These are phyloP conservation scores for Tricholoma sp. DNA, from an alignment of 768 basidiomycete genomes.

Conservation along the genomic window DNA sequence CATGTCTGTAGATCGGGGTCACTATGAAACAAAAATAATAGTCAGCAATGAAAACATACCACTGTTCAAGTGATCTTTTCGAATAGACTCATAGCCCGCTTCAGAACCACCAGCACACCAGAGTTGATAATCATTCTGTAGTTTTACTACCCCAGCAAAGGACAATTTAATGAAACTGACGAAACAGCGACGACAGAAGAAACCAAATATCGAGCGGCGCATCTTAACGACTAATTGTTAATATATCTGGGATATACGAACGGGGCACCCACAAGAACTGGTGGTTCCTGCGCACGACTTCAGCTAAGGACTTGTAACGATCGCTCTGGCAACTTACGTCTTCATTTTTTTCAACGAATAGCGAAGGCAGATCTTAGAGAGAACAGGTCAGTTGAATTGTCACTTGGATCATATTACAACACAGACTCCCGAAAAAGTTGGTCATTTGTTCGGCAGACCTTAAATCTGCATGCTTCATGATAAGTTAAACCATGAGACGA, in stretches of 20 bases:
- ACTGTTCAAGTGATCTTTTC: constrained; percentile 49
- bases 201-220: constrained; percentile 76
- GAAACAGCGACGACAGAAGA: constrained; percentile 73
- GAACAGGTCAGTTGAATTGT: not conserved
- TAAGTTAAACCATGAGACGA: not conserved
- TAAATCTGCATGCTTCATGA: constrained; percentile 42
- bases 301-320: not conserved
- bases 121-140: constrained; percentile 60
- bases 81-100: constrained; percentile 43
- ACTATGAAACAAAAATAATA: not conserved
- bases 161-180: constrained; percentile 74
- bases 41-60: constrained; percentile 24
- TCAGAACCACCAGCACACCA: constrained; percentile 51
- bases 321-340: constrained; percentile 34
- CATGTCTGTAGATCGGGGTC: constrained; percentile 28
- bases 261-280: constrained; percentile 17
- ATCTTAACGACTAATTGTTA: constrained; percentile 32
- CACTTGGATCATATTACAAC: not conserved
- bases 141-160: constrained; percentile 61
- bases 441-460: constrained; percentile 54
- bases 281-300: not conserved
- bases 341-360: constrained; percentile 56
- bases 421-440: constrained; percentile 54
- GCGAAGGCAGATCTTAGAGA: constrained; percentile 42
- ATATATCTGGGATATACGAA: not conserved